Evolutionary conservation across 1,139 yeast genomes (phyloP).

Genomic region (Saccharomyces hybrid): DNA sequence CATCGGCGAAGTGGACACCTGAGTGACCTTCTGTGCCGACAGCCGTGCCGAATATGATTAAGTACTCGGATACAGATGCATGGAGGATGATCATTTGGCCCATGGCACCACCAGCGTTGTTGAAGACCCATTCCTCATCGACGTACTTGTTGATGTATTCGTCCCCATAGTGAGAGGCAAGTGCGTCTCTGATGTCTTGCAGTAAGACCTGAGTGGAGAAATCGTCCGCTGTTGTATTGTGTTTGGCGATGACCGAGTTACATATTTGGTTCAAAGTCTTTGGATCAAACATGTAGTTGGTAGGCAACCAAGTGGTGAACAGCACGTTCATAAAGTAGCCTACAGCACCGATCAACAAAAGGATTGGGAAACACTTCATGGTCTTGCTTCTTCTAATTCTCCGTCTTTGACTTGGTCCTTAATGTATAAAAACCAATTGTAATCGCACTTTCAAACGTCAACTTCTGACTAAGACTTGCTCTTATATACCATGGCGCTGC

Average conservation of each 20-base stretch:
- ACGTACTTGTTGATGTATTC: constrained; percentile 61
- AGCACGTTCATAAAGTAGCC: constrained; percentile 36
- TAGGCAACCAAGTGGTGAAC: constrained; percentile 64
- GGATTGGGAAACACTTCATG: constrained; percentile 28
- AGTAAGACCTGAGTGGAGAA: constrained; percentile 34
- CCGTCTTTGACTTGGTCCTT: no score
- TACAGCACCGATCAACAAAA: constrained; percentile 13
- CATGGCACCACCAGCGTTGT: constrained; percentile 99
- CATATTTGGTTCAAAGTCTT: constrained; percentile 43
- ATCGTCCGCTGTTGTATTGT: constrained; percentile 34
- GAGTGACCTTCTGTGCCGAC: constrained; percentile 96
- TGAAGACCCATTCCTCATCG: constrained; percentile 85
- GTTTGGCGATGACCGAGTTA: constrained; percentile 44
- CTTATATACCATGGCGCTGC: neutral
- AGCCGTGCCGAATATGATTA: constrained; percentile 83
- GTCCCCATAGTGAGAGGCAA: constrained; percentile 60
- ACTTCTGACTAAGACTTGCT: neutral
- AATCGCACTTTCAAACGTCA: neutral
- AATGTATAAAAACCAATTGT: neutral
- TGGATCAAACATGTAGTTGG: constrained; percentile 45
- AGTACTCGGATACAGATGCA: constrained; percentile 90
- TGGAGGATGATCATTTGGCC: constrained; percentile 93
- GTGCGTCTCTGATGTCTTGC: constrained; percentile 49
- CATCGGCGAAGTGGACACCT: constrained; percentile 94
- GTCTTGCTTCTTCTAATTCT: no score